These are phyloP conservation scores for Pascua guehoae DNA, from an alignment of 1,284 basidiomycete species.

Conservation along the genomic window DNA sequence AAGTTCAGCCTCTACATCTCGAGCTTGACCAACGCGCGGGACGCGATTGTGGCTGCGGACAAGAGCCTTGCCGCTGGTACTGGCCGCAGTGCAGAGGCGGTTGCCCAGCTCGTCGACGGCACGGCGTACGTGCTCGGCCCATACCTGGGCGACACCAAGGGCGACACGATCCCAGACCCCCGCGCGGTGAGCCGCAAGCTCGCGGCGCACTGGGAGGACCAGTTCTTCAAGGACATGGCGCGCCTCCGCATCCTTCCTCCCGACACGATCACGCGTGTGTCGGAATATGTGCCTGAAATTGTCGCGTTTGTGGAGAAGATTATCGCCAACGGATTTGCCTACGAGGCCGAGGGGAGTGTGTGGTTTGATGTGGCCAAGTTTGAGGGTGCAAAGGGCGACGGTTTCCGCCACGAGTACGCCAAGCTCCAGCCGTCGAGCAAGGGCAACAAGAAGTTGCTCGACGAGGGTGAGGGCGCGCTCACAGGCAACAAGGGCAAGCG, in stretches of 20 bases:
- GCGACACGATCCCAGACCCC: conserved; percentile 78
- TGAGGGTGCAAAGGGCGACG: conserved; percentile 59
- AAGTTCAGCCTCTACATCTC: conserved; percentile 85
- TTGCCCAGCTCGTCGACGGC: conserved; percentile 64
- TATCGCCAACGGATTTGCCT: conserved; percentile 84
- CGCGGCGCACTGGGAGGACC: conserved; percentile 83
- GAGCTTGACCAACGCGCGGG: conserved; percentile 59
- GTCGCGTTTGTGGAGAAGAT: conserved; percentile 84
- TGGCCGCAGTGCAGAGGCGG: conserved; percentile 25
- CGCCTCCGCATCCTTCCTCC: conserved; percentile 81
- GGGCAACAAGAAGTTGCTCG: conserved; percentile 82
- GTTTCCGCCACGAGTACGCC: conserved; percentile 74
- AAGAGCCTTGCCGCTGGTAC: conserved; percentile 38
- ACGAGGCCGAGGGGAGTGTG: conserved; percentile 81
- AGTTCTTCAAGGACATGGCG: conserved; percentile 91
- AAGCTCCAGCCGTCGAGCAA: conserved; percentile 95
- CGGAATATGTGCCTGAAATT: conserved; percentile 95
- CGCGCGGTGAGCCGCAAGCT: conserved; percentile 73
- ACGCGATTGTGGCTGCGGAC: conserved; percentile 38
- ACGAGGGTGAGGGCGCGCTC: conserved; percentile 88
- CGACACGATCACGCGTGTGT: conserved; percentile 89
- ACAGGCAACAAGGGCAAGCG: conserved; percentile 62
- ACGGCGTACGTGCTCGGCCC: conserved; percentile 71
- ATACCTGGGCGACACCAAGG: conserved; percentile 73
- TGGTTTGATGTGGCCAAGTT: conserved; percentile 93